phyloP scores from a whole-genome alignment of 192 early-diverging fungal species.

The Coemansia sp. region DNA sequence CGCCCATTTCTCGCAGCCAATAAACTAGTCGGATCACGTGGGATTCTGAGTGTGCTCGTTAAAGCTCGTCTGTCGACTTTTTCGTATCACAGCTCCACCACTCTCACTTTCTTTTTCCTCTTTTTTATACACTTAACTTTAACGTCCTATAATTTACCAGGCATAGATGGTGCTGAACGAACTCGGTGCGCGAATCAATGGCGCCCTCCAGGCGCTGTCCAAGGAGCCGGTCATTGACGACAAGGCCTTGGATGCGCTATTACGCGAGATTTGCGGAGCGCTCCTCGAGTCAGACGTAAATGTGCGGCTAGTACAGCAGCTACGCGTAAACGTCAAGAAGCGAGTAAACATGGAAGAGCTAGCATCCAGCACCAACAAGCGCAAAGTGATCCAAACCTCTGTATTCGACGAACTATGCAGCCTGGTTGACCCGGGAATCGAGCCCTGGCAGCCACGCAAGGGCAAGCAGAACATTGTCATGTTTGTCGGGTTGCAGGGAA shows the following conservation, averaged over 20 bases:
- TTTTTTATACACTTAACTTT: constrained; percentile 3
- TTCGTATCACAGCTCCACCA: no score
- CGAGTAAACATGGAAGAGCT: constrained; percentile 82
- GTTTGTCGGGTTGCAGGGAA: constrained; percentile 97
- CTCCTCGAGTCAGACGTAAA: constrained; percentile 93
- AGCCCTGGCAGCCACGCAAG: constrained; percentile 86
- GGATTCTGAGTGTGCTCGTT: neutral
- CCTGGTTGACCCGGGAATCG: constrained; percentile 84
- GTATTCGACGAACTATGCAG: constrained; percentile 88
- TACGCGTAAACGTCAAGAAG: constrained; percentile 85
- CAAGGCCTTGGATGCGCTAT: constrained; percentile 76
- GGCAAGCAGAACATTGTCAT: constrained; percentile 85
- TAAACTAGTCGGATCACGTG: constrained; percentile 1
- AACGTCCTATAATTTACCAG: neutral
- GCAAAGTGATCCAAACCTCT: constrained; percentile 82
- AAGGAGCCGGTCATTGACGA: constrained; percentile 88
- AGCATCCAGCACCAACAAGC: constrained; percentile 81
- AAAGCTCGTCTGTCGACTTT: neutral
- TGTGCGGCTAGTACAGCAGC: constrained; percentile 76
- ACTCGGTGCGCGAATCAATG: constrained; percentile 85
- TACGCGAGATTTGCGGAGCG: constrained; percentile 86
- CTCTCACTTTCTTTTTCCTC: neutral
- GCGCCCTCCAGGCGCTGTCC: constrained; percentile 77
- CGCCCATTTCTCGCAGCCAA: constrained; percentile 24
- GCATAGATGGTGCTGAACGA: constrained; percentile 82